Evolutionary conservation across 352 stramenopile genomes (phyloP).

Genomic region (Thalassiosira sp.): DNA sequence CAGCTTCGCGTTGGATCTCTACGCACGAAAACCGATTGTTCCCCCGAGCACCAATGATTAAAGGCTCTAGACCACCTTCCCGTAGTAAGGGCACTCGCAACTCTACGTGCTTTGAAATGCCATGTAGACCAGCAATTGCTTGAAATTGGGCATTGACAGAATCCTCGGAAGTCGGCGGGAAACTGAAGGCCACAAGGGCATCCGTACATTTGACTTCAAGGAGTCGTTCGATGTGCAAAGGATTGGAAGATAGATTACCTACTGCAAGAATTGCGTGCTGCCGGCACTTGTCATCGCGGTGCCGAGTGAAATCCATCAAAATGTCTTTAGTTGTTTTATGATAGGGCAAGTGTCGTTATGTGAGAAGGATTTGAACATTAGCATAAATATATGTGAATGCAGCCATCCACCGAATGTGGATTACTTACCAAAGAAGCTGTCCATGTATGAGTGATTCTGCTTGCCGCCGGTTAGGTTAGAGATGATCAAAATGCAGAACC

Average conservation of each 20-base stretch:
- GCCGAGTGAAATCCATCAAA: constrained; percentile 90
- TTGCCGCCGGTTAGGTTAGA: constrained; percentile 86
- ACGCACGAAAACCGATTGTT: constrained; percentile 41
- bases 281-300: constrained; percentile 94
- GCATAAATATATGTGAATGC: too few relatives aligned
- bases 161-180: constrained; percentile 82
- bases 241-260: constrained; percentile 93
- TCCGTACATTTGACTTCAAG: constrained; percentile 88
- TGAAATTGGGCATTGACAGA: constrained; percentile 96
- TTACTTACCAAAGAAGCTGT: constrained; percentile 54
- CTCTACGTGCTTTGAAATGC: constrained; percentile 89
- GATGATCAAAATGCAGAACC: constrained; percentile 93
- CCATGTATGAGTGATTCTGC: constrained; percentile 39
- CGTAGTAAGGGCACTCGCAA: constrained; percentile 88
- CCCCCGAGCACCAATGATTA: constrained; percentile 88
- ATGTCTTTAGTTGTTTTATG: constrained; percentile 81
- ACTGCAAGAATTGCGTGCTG: constrained; percentile 94
- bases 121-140: constrained; percentile 91
- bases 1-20: constrained; percentile 91
- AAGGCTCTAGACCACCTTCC: constrained; percentile 90
- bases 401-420: background rate
- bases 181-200: constrained; percentile 92
- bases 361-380: constrained; percentile 3
- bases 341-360: too few relatives aligned
- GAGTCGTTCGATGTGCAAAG: constrained; percentile 88